Percentiles rank a stretch among this genome's conserved stretches.
Conservation (phyloP, 2,329 filamentous ascomycete genomes). For the Aaosphaeria arxii region DNA sequence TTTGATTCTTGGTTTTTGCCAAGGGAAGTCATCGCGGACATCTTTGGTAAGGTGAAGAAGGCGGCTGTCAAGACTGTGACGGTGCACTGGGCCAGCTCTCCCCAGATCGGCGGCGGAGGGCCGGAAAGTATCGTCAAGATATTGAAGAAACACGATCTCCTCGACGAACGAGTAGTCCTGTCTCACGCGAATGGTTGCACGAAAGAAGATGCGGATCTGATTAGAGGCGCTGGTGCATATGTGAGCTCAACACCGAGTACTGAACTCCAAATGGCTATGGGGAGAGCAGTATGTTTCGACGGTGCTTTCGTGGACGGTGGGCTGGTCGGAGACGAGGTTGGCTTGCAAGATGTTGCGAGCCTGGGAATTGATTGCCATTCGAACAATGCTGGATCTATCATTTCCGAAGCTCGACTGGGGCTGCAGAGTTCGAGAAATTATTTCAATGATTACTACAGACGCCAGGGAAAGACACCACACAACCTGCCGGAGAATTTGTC, state of each 20-base stretch:
- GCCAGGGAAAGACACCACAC: constrained; percentile 43
- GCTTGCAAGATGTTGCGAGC: constrained; percentile 40
- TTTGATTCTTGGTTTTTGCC: constrained; percentile 45
- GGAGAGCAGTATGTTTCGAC: constrained; percentile 37
- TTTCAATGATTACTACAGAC: constrained; percentile 42
- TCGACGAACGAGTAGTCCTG: constrained; percentile 43
- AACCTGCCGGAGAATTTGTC: constrained; percentile 45
- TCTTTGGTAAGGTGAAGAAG: constrained; percentile 38
- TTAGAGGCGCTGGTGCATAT: constrained; percentile 33
- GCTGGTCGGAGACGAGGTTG: constrained; percentile 9
- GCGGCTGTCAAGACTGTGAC: constrained; percentile 43
- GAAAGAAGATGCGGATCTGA: constrained; percentile 32
- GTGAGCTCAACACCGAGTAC: constrained; percentile 50
- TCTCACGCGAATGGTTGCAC: constrained; percentile 39
- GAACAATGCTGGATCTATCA: constrained; percentile 47
- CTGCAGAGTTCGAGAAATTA: constrained; percentile 46
- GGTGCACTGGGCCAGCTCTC: constrained; percentile 30
- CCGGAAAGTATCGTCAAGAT: constrained; percentile 14
- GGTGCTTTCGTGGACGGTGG: constrained; percentile 12
- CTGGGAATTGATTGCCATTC: constrained; percentile 57
- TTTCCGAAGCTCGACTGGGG: constrained; percentile 51
- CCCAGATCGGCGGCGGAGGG: not conserved
- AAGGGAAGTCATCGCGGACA: constrained; percentile 30
- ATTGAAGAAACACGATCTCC: constrained; percentile 35
- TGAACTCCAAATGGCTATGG: constrained; percentile 50